Evolutionary conservation across 345 rosid species (phyloP).

Genomic region (Arabis hirsuta): DNA sequence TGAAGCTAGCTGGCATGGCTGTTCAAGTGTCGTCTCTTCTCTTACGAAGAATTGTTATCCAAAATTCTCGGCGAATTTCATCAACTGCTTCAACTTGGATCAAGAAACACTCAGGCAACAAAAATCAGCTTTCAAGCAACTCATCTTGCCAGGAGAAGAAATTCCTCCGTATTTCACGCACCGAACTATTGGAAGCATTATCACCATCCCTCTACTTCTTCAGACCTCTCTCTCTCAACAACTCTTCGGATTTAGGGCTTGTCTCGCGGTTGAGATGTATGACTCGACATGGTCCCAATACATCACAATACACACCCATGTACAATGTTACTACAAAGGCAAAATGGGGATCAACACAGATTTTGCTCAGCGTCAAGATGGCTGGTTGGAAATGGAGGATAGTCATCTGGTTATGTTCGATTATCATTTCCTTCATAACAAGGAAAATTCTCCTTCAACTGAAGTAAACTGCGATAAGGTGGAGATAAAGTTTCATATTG

Average conservation of each 20-base stretch:
- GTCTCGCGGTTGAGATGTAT: neutral
- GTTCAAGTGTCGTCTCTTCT: neutral
- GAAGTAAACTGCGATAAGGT: neutral
- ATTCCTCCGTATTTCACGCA: neutral
- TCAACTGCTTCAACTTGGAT: constrained; percentile 4
- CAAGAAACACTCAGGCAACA: neutral
- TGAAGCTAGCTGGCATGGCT: neutral
- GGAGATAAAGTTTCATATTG: neutral
- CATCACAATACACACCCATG: neutral
- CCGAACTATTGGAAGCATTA: neutral
- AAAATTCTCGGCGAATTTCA: neutral
- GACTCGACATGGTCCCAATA: too few species aligned
- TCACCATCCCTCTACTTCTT: neutral
- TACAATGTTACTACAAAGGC: neutral
- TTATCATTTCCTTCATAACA: neutral
- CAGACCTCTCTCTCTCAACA: neutral
- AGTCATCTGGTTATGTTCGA: neutral
- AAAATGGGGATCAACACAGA: neutral
- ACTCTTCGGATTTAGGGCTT: neutral
- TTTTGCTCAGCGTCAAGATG: neutral
- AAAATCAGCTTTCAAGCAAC: neutral
- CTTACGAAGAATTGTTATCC: too few species aligned
- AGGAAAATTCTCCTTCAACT: neutral
- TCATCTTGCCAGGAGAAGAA: neutral
- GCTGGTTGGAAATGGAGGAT: neutral